Base-by-base conservation (phyloP, 2,329 filamentous ascomycete genomes). In the Colletotrichum sublineola region DNA sequence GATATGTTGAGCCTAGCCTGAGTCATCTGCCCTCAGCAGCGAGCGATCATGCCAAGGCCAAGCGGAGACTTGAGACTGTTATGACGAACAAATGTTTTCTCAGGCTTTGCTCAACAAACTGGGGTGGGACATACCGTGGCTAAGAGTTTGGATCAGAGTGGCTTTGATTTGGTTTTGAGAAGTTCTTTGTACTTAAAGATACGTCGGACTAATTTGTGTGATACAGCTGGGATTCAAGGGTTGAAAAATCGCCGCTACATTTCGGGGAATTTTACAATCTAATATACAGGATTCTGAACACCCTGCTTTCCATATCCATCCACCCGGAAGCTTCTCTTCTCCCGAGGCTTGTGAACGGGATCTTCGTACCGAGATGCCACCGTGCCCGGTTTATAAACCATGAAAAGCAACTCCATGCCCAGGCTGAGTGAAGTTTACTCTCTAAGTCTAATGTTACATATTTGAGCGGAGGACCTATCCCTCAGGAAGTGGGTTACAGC, bases 241-340 rank as follows among this genome's bases (percentile, higher is more conserved):
- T 3, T 7, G 5, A 9, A 18, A 0, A 20, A 0, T 33, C 3
- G 0, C 20, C 2, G 18, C 46, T 8, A 9, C 3, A 11, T 2
- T 53, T 18, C 8, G 15, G 15, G 29, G 20, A 29, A 5, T 24
- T 31, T 3, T 18, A 2, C 3, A 20, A 31, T 18, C 29, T 33
- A 9, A 33, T 31, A 4, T 53, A 8, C 15, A 18, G 20, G 5
- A 24, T 5, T 33, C 15, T 7, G 14, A 53, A 53, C 29, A 5
- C 14, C 2, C 14, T 3, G 12, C 50, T 52, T 31, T 52, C 50
- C 15, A 18, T 18, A 3, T 4, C 2, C 7, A 18, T 2, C 50
- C 7, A 20, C 9, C 29, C 1, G 24, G 24, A 5, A 24, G 29
- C 11, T 6, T 24, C 15, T 52, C 48, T 15, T 52, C 24, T 29